A percentile compares a stretch with the other conserved stretches of the same genome.
phyloP scores from a whole-genome alignment of 2,329 filamentous ascomycete genomes.

The Alternaria panax region DNA sequence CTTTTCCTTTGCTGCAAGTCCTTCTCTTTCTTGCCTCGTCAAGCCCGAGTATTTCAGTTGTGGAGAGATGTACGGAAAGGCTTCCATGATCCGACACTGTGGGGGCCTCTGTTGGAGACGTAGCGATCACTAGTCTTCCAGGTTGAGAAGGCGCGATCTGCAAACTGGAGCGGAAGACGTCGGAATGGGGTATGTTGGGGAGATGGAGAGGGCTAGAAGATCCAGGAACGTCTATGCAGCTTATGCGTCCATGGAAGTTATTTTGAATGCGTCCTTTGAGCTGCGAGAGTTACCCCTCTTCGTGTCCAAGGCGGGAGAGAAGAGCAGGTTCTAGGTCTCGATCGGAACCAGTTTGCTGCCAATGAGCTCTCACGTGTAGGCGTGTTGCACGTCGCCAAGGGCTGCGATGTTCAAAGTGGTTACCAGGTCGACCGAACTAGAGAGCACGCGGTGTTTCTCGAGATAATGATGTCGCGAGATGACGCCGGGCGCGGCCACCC shows the following conservation, averaged over 20 bases:
- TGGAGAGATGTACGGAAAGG: slow-evolving; percentile 14
- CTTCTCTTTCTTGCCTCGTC: slow-evolving; percentile 18
- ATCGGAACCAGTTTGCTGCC: slow-evolving; percentile 7
- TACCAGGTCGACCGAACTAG: slow-evolving; percentile 5
- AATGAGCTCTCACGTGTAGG: slow-evolving; percentile 11
- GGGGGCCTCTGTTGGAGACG: neutral
- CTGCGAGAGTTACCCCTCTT: slow-evolving; percentile 19
- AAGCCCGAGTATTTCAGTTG: slow-evolving; percentile 13
- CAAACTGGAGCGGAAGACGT: slow-evolving; percentile 9
- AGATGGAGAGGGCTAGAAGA: neutral
- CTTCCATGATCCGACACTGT: slow-evolving; percentile 12
- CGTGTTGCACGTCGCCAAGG: slow-evolving; percentile 9
- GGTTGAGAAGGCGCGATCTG: slow-evolving; percentile 21
- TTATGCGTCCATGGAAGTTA: slow-evolving; percentile 1
- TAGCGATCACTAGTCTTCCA: slow-evolving; percentile 17
- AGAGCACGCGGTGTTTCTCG: slow-evolving; percentile 2
- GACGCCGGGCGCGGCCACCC: slow-evolving; percentile 8
- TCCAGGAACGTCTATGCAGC: slow-evolving; percentile 4
- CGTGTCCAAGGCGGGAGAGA: slow-evolving; percentile 11
- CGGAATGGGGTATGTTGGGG: slow-evolving; percentile 4
- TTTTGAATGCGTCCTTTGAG: neutral
- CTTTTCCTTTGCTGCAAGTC: slow-evolving; percentile 11
- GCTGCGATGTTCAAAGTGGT: slow-evolving; percentile 2
- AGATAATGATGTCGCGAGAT: slow-evolving; percentile 5
- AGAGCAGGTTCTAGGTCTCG: slow-evolving; percentile 9